These are phyloP conservation scores for Ailanthus altissimus DNA, from an alignment of 345 rosid genomes.

Conservation along the genomic window DNA sequence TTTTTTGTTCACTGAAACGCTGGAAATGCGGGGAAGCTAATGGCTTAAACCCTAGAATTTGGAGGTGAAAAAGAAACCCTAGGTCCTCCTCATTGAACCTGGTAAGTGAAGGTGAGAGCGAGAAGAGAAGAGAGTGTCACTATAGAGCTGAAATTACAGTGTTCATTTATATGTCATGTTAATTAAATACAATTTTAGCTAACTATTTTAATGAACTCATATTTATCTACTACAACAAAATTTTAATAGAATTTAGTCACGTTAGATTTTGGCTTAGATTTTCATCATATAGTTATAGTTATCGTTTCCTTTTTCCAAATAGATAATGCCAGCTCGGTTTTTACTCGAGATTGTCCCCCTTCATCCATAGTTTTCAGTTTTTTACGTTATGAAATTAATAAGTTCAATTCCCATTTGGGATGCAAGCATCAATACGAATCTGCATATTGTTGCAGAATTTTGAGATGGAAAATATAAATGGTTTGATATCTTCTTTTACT, in stretches of 20 bases:
- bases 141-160: conserved; percentile 14
- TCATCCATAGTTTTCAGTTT: not conserved
- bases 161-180: not conserved
- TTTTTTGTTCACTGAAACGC: not conserved
- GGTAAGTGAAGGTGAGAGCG: not conserved
- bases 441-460: no score
- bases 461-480: no score
- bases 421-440: no score
- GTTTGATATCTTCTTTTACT: not conserved
- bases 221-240: not conserved
- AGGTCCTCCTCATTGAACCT: conserved; percentile 21
- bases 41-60: conserved; percentile 8
- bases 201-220: not conserved
- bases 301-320: not conserved
- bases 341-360: not conserved
- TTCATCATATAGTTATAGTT: not conserved
- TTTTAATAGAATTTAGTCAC: no score
- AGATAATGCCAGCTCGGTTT: not conserved
- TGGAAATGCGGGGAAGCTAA: not conserved
- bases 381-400: not conserved
- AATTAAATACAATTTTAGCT: not conserved
- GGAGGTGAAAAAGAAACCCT: conserved; percentile 34
- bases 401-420: no score
- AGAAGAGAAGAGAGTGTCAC: not conserved
- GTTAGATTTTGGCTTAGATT: not conserved